A percentile compares a stretch with the other conserved stretches of the same genome.
Evolutionary conservation across 768 basidiomycete genomes (phyloP).

Genomic region (Collybia sp.): DNA sequence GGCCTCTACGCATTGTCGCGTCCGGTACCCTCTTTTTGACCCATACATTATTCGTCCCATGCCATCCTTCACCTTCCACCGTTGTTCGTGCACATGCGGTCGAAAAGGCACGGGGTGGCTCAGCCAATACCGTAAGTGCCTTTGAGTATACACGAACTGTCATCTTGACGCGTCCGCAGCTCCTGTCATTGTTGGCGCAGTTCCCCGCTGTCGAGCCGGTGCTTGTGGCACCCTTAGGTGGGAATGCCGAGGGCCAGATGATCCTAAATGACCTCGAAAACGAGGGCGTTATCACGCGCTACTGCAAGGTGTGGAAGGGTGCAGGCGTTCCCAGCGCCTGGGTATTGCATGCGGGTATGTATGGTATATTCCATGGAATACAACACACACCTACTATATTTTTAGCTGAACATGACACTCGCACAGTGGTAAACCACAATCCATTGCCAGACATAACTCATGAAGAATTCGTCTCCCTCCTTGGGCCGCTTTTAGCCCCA

Average conservation of each 20-base stretch:
- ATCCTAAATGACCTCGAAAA: slow-evolving; percentile 61
- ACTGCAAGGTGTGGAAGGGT: slow-evolving; percentile 69
- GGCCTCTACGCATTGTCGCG: slow-evolving; percentile 68
- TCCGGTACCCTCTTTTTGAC: slow-evolving; percentile 80
- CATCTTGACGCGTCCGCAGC: slow-evolving; percentile 16
- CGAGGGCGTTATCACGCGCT: slow-evolving; percentile 65
- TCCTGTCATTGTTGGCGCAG: slow-evolving; percentile 70
- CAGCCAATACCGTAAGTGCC: slow-evolving; percentile 49
- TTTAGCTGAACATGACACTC: slow-evolving; percentile 51
- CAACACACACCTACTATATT: slow-evolving; percentile 1
- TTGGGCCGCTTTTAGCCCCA: slow-evolving; percentile 78
- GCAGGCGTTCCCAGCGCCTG: slow-evolving; percentile 77
- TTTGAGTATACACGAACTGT: neutral
- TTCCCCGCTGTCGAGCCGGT: slow-evolving; percentile 62
- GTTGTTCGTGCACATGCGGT: slow-evolving; percentile 72
- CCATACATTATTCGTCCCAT: slow-evolving; percentile 60
- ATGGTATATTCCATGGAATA: slow-evolving; percentile 1
- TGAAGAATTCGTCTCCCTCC: slow-evolving; percentile 76
- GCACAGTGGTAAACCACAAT: slow-evolving; percentile 82
- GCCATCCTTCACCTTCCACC: slow-evolving; percentile 52
- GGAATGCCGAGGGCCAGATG: slow-evolving; percentile 63
- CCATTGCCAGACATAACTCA: slow-evolving; percentile 84
- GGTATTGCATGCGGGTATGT: slow-evolving; percentile 69
- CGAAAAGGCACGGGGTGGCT: slow-evolving; percentile 61
- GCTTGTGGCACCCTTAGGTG: slow-evolving; percentile 70